Evolutionary conservation across 2,329 filamentous ascomycete species (phyloP).

Genomic region (Samsoniella hepiali): DNA sequence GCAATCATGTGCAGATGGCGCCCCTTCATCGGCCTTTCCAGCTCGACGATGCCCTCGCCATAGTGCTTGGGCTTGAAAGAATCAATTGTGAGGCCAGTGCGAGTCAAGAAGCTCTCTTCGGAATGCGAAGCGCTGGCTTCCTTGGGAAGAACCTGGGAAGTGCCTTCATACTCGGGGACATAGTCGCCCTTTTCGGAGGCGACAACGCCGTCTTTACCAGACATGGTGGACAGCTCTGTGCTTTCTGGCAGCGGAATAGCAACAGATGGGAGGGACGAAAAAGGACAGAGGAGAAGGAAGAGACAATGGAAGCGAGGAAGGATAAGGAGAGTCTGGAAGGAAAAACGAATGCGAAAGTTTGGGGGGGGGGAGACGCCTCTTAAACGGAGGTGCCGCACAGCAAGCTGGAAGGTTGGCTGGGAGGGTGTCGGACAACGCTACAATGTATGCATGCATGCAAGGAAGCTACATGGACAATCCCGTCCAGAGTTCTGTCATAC

Average conservation of each 20-base stretch:
- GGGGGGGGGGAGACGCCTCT: slow-evolving; percentile 13
- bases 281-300: background rate
- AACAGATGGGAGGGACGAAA: background rate
- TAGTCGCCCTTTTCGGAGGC: slow-evolving; percentile 22
- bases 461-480: background rate
- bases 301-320: background rate
- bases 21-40: slow-evolving; percentile 50
- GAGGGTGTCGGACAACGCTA: slow-evolving; percentile 15
- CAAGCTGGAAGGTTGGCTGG: slow-evolving; percentile 11
- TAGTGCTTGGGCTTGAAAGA: slow-evolving; percentile 36
- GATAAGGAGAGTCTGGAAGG: slow-evolving; percentile 6
- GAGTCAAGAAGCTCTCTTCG: slow-evolving; percentile 34
- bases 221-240: slow-evolving; percentile 13
- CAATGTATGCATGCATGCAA: slow-evolving; percentile 8
- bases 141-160: slow-evolving; percentile 17
- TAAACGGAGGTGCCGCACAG: slow-evolving; percentile 13
- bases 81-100: slow-evolving; percentile 34
- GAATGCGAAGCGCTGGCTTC: slow-evolving; percentile 19
- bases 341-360: background rate
- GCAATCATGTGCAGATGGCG: slow-evolving; percentile 62
- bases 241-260: background rate
- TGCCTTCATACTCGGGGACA: slow-evolving; percentile 16
- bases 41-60: slow-evolving; percentile 32
- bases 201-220: slow-evolving; percentile 18
- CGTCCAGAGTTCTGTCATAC: slow-evolving; percentile 8